These are phyloP conservation scores for Paxillus rubicundulus DNA, from an alignment of 768 basidiomycete species.

Conservation along the genomic window DNA sequence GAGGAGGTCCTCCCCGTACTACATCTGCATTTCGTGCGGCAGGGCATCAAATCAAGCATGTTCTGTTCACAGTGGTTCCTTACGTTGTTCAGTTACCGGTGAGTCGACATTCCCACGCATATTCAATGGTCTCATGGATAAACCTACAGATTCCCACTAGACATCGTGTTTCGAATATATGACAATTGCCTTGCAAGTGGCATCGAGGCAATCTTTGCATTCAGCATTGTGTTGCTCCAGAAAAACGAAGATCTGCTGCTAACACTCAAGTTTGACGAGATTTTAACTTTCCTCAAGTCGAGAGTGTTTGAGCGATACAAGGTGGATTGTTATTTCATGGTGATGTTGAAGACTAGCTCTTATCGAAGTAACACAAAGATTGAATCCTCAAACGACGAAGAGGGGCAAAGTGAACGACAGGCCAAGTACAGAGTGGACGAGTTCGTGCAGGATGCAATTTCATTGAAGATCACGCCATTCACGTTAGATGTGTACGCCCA, in stretches of 20 bases:
- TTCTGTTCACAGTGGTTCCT: conserved; percentile 99
- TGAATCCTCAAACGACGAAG: conserved; percentile 26
- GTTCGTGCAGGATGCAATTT: conserved; percentile 86
- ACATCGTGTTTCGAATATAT: conserved; percentile 93
- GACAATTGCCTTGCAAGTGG: conserved; percentile 96
- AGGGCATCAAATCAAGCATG: conserved; percentile 97
- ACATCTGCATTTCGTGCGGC: conserved; percentile 88
- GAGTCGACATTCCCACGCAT: conserved; percentile 18
- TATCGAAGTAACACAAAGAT: conserved; percentile 18
- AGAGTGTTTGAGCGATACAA: conserved; percentile 83
- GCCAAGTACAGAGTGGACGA: conserved; percentile 66
- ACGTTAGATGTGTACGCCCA: conserved; percentile 89
- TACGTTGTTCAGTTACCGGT: conserved; percentile 95
- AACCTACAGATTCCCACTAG: conserved; percentile 76
- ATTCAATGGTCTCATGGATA: not conserved
- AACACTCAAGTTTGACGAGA: conserved; percentile 85
- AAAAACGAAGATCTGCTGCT: conserved; percentile 84
- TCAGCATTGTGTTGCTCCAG: conserved; percentile 81
- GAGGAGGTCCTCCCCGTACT: conserved; percentile 92
- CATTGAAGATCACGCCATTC: conserved; percentile 87
- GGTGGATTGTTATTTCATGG: conserved; percentile 25
- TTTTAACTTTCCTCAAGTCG: conserved; percentile 79
- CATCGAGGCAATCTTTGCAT: conserved; percentile 95
- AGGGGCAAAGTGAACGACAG: conserved; percentile 11
- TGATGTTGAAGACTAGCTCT: not conserved